A percentile compares a stretch with the other conserved stretches of the same genome.
Evolutionary conservation across 2,329 filamentous ascomycete species (phyloP).

Genomic region (Aureobasidium mangrovei): DNA sequence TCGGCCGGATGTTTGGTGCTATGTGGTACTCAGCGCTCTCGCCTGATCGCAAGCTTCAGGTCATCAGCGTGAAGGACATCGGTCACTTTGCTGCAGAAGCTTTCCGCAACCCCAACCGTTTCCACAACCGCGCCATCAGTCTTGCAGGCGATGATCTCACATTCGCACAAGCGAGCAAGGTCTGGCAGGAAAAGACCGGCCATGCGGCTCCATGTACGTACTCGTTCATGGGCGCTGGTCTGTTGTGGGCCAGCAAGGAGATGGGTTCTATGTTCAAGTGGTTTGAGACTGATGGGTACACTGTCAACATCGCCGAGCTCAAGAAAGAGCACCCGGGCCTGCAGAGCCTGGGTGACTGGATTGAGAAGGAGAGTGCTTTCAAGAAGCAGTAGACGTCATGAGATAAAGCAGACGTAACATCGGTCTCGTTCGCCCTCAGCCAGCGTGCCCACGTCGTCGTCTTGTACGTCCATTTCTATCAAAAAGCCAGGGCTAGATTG

Average conservation of each 20-base stretch:
- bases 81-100: conserved; percentile 43
- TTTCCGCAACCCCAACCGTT: conserved; percentile 38
- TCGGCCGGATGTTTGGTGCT: conserved; percentile 41
- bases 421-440: too few species aligned
- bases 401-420: too few species aligned
- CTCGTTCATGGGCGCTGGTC: conserved; percentile 30
- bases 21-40: conserved; percentile 29
- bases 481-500: too few species aligned
- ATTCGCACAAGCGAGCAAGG: conserved; percentile 35
- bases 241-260: conserved; percentile 34
- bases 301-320: conserved; percentile 36
- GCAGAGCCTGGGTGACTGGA: conserved; percentile 14
- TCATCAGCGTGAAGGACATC: conserved; percentile 41
- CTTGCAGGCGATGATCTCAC: conserved; percentile 47
- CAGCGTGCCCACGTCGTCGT: too few species aligned
- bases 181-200: conserved; percentile 41
- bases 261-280: conserved; percentile 32
- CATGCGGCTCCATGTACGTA: conserved; percentile 36
- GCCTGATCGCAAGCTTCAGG: conserved; percentile 23
- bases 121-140: conserved; percentile 37
- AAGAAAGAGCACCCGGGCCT: conserved; percentile 33
- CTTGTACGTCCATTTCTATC: too few species aligned
- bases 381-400: not conserved
- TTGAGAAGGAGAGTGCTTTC: conserved; percentile 16
- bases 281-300: conserved; percentile 42